Evolutionary conservation across 1,284 basidiomycete genomes (phyloP), one percentile per base, ranked within the genome.

Genomic region (Puccinia hordei): DNA sequence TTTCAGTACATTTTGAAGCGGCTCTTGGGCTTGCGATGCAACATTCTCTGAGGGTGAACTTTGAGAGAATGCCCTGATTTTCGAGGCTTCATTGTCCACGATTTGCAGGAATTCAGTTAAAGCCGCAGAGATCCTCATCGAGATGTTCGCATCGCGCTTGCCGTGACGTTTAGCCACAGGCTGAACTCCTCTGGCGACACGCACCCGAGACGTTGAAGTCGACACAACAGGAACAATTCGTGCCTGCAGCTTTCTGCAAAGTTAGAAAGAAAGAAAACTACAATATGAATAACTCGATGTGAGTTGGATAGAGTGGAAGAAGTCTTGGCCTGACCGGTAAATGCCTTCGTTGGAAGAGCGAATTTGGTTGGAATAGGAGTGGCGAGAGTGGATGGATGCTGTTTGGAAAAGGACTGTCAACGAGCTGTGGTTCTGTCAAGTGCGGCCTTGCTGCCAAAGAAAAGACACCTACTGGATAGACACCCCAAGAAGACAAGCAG

Each of bases 1-100:
- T 24, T 69, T 46, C 30, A 69, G 66, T 49, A 69, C 27, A 19
- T 33, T 69, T 33, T 69, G 66, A 51, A 69, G 66, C 12, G 66
- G 35, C 33, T 41, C 44, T 35, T 69, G 66, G 66, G 30, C 66
- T 49, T 69, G 38, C 10, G 65, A 46, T 12, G 65, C 41, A 24
- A 46, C 12, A 24, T 35, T 46, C 24, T 68, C 41, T 44, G 65
- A 44, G 8, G 44, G 51, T 9, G 66, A 49, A 44, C 66, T 24
- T 69, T 51, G 44, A 24, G 44, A 19, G 30, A 27, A 30, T 15
- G 41, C 13, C 66, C 27, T 69, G 15, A 69, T 69, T n/a, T 69
- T 69, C 10, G 66, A 19, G 15, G 66, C 66, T 51, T 69, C 66
- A 19, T 41, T 46, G n/a, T 69, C 66, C 0, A 69, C 24, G 44